Conservation (phyloP, 2,329 filamentous ascomycete species). For the Curvularia lunata region DNA sequence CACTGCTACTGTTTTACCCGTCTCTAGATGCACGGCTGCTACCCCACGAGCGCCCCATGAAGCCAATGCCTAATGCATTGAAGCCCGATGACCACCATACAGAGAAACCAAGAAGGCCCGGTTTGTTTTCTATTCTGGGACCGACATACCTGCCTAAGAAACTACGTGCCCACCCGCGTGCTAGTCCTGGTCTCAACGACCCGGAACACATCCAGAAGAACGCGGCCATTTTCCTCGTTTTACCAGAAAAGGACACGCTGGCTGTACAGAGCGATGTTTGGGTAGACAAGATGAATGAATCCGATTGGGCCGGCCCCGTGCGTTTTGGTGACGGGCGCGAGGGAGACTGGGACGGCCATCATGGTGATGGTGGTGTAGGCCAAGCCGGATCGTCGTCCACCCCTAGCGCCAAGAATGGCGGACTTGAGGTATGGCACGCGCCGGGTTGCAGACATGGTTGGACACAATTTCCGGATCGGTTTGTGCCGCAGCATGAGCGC, state of each 20-base stretch:
- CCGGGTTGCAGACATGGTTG: conserved; percentile 49
- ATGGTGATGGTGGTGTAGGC: not conserved
- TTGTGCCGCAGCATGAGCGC: conserved; percentile 48
- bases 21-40: conserved; percentile 51
- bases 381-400: conserved; percentile 21
- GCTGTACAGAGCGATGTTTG: conserved; percentile 53
- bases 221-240: conserved; percentile 51
- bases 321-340: conserved; percentile 44
- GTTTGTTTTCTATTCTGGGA: conserved; percentile 50
- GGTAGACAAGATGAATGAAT: conserved; percentile 49
- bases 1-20: conserved; percentile 54
- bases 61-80: conserved; percentile 45
- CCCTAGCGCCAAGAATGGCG: conserved; percentile 32
- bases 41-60: conserved; percentile 50
- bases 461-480: conserved; percentile 52
- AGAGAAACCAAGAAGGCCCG: conserved; percentile 41
- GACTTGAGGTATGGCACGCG: conserved; percentile 50
- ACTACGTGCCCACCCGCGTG: conserved; percentile 48
- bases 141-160: conserved; percentile 52
- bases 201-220: conserved; percentile 46
- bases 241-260: conserved; percentile 51
- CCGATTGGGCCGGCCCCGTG: conserved; percentile 42
- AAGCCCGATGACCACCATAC: conserved; percentile 39
- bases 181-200: conserved; percentile 50
- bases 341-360: conserved; percentile 40